A percentile compares a stretch with the other conserved stretches of the same genome.
Evolutionary conservation across 768 basidiomycete genomes (phyloP).

Genomic region (Agrocybe chaxingu): DNA sequence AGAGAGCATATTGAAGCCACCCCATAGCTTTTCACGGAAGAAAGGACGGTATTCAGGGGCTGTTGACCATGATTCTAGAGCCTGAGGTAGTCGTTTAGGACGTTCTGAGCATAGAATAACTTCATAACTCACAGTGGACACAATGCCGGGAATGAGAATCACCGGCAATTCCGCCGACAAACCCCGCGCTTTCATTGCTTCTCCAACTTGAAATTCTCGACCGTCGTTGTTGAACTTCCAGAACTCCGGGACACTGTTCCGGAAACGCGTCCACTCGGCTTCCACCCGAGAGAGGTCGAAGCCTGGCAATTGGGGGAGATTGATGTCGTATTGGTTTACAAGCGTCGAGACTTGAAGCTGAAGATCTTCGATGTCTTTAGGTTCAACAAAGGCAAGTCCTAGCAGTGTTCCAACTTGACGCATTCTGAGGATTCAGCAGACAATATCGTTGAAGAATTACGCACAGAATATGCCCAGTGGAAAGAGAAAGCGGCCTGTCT

Average conservation of each 20-base stretch:
- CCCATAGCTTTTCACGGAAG: slow-evolving; percentile 89
- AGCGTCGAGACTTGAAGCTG: slow-evolving; percentile 65
- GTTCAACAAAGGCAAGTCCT: slow-evolving; percentile 65
- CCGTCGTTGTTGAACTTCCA: slow-evolving; percentile 83
- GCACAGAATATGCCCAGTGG: slow-evolving; percentile 63
- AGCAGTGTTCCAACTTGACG: slow-evolving; percentile 60
- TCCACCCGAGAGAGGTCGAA: slow-evolving; percentile 69
- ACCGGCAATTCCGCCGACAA: slow-evolving; percentile 74
- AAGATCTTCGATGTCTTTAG: slow-evolving; percentile 62
- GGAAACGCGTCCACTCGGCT: slow-evolving; percentile 65
- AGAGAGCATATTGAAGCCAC: slow-evolving; percentile 78
- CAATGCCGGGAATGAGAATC: slow-evolving; percentile 85
- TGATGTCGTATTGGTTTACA: slow-evolving; percentile 69
- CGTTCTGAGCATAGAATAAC: background rate
- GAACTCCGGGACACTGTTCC: slow-evolving; percentile 69
- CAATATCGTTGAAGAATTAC: slow-evolving; percentile 1
- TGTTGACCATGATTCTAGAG: slow-evolving; percentile 93
- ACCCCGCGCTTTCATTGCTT: slow-evolving; percentile 59
- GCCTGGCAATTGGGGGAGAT: slow-evolving; percentile 58
- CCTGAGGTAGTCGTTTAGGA: slow-evolving; percentile 33
- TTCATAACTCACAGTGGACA: slow-evolving; percentile 65
- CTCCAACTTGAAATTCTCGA: slow-evolving; percentile 77
- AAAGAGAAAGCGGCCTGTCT: slow-evolving; percentile 59
- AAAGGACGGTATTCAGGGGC: slow-evolving; percentile 79
- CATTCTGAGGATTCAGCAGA: background rate